Conservation (phyloP, 768 basidiomycete genomes). For the Tylopilus rubrobrunneus region DNA sequence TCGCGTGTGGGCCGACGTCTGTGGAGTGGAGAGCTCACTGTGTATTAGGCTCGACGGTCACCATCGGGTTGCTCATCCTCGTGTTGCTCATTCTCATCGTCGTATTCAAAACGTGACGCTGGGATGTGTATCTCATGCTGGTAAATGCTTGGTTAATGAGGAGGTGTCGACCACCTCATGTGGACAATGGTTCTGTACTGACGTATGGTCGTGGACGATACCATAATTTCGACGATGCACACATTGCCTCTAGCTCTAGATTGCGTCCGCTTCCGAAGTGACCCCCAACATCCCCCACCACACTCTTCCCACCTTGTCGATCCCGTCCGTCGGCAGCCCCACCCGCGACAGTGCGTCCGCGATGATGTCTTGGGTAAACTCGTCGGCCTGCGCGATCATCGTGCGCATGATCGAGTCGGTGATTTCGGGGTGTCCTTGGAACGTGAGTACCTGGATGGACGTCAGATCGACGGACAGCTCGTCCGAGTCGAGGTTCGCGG, state of each 20-base stretch:
- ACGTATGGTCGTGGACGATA: conserved; percentile 10
- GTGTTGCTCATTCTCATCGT: conserved; percentile 79
- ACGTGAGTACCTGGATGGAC: not conserved
- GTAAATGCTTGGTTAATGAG: conserved; percentile 5
- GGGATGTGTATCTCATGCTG: not conserved
- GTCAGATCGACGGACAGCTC: not conserved
- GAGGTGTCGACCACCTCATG: not conserved
- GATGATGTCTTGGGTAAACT: not conserved
- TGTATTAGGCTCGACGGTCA: conserved; percentile 58
- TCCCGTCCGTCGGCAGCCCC: not conserved
- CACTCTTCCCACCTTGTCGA: not conserved
- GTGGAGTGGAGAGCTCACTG: not conserved
- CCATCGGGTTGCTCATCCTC: conserved; percentile 66
- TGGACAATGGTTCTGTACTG: conserved; percentile 6
- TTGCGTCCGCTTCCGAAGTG: not conserved
- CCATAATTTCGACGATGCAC: conserved; percentile 10
- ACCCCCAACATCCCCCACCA: not conserved
- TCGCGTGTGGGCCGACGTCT: conserved; percentile 1
- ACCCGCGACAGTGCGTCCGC: not conserved
- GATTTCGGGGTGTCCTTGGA: conserved; percentile 1
- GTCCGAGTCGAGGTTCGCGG: not conserved
- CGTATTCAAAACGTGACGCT: conserved; percentile 68
- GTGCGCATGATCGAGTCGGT: not conserved
- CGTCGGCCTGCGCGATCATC: not conserved
- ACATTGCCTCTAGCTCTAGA: not conserved